Evolutionary conservation across 192 early-diverging fungal genomes (phyloP).

Genomic region (Fimicolochytrium jonesii): DNA sequence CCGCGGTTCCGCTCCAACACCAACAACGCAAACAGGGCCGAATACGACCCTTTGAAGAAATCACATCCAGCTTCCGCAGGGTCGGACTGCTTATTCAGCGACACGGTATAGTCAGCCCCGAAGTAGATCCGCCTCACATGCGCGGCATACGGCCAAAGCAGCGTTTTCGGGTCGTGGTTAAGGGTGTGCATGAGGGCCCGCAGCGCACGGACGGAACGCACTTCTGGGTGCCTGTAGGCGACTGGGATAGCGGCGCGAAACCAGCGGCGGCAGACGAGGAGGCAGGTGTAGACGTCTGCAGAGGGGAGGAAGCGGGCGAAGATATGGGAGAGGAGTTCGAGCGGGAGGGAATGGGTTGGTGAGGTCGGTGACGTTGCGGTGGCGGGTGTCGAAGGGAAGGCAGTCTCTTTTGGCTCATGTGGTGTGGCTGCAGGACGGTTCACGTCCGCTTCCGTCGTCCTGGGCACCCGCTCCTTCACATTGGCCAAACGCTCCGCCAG

Average conservation of each 20-base stretch:
- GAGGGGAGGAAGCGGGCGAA: background rate
- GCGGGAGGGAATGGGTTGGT: slow-evolving; percentile 3
- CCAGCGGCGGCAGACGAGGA: slow-evolving; percentile 13
- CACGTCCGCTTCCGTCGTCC: background rate
- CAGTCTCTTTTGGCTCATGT: background rate
- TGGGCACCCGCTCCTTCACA: background rate
- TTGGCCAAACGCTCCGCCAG: background rate
- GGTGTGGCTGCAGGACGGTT: background rate
- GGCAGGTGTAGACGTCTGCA: slow-evolving; percentile 1
- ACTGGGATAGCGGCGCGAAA: slow-evolving; percentile 3
- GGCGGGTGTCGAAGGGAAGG: background rate
- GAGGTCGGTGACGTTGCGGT: background rate
- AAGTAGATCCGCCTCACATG: slow-evolving; percentile 12
- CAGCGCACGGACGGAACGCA: background rate
- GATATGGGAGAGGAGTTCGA: slow-evolving; percentile 19
- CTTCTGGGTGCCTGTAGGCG: background rate
- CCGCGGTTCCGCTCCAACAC: background rate
- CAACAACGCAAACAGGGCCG: slow-evolving; percentile 1
- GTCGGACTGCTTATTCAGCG: too few relatives aligned
- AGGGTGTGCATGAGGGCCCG: background rate
- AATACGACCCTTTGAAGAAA: background rate
- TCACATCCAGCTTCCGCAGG: background rate
- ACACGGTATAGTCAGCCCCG: background rate
- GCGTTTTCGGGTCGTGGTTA: too few relatives aligned
- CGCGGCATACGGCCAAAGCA: slow-evolving; percentile 3